Evolutionary conservation across 345 rosid genomes (phyloP).

Genomic region (Garcia nutans): DNA sequence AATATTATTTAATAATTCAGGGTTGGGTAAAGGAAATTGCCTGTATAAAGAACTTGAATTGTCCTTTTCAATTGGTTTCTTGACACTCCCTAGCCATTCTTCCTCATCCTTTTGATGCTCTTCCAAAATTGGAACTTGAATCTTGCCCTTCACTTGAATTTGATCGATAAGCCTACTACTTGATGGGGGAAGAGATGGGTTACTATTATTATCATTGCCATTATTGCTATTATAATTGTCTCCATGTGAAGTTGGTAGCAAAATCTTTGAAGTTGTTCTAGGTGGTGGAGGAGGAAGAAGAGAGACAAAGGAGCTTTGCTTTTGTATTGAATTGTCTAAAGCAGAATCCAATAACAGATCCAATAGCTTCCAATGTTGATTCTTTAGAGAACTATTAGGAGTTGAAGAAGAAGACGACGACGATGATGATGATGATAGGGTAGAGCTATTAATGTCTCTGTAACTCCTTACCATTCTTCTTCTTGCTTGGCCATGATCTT

Average conservation of each 20-base stretch:
- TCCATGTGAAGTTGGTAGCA: conserved; percentile 26
- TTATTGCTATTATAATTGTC: too few species aligned
- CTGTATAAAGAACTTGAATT: conserved; percentile 22
- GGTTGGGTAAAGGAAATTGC: conserved; percentile 12
- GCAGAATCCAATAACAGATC: conserved; percentile 45
- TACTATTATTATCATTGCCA: background rate
- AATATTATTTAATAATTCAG: too few species aligned
- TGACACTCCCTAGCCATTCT: conserved; percentile 31
- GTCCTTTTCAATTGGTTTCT: conserved; percentile 30
- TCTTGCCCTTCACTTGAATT: conserved; percentile 23
- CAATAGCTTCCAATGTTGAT: conserved; percentile 45
- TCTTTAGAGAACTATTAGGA: conserved; percentile 20
- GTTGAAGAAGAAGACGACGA: conserved; percentile 27
- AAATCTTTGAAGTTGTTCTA: conserved; percentile 43
- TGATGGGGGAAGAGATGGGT: conserved; percentile 1
- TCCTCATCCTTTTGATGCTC: conserved; percentile 36
- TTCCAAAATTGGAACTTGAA: background rate
- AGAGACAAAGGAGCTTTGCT: conserved; percentile 44
- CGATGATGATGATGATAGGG: conserved; percentile 26
- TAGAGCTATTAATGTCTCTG: conserved; percentile 13
- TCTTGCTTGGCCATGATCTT: conserved; percentile 49
- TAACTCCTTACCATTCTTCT: conserved; percentile 40
- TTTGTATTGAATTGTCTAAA: conserved; percentile 28
- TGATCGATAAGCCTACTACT: conserved; percentile 7
- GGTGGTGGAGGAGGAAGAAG: conserved; percentile 53